Conservation (phyloP, 257 asterid genomes). For the Nicotiana benthamiana region DNA sequence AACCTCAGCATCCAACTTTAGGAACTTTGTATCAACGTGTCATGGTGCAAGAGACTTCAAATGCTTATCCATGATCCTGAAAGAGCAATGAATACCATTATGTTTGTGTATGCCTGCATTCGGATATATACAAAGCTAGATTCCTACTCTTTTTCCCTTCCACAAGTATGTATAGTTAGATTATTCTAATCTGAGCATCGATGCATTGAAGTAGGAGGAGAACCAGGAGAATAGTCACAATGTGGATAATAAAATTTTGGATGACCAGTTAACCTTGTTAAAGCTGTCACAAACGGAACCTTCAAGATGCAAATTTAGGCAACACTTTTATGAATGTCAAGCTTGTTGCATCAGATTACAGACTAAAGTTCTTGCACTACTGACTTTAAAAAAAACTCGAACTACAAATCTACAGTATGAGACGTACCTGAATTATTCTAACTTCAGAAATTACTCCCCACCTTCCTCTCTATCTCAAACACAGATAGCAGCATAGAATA, state of each 20-base stretch:
- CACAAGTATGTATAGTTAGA: background rate
- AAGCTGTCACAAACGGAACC: background rate
- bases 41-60: slow-evolving; percentile 71
- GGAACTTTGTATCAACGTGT: slow-evolving; percentile 65
- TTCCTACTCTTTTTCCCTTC: background rate
- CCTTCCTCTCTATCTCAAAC: background rate
- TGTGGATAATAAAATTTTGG: background rate
- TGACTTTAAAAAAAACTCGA: background rate
- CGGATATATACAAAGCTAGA: background rate
- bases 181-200: background rate
- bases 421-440: background rate
- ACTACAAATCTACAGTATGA: background rate
- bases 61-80: slow-evolving; percentile 96
- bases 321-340: background rate
- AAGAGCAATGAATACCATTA: slow-evolving; percentile 3
- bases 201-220: background rate
- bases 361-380: background rate
- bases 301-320: background rate
- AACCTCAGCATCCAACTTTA: slow-evolving; percentile 95
- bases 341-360: slow-evolving; percentile 2
- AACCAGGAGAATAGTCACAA: background rate
- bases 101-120: background rate
- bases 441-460: background rate
- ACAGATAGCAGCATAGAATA: background rate
- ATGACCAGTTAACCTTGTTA: background rate